Evolutionary conservation across 73 alveolate species (phyloP).

Genomic region (Paramecium sonneborni): DNA sequence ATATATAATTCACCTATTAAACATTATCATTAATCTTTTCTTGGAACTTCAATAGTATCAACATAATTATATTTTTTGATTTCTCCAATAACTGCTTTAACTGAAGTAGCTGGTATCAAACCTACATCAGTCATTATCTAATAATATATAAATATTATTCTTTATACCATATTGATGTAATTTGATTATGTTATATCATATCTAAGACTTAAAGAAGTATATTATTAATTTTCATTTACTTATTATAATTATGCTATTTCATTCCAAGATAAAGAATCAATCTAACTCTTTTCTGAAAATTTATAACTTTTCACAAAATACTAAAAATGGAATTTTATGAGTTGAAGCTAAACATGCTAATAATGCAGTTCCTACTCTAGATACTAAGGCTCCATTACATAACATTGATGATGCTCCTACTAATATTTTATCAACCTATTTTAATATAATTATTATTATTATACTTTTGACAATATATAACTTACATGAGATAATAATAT

Average conservation of each 20-base stretch:
- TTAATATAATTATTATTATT: neutral
- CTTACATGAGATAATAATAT: slow-evolving; percentile 55
- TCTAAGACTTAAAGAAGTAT: slow-evolving; percentile 49
- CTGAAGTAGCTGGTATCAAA: slow-evolving; percentile 63
- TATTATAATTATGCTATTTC: slow-evolving; percentile 32
- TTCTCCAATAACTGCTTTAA: slow-evolving; percentile 61
- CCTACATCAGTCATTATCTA: slow-evolving; percentile 65
- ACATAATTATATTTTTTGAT: slow-evolving; percentile 57
- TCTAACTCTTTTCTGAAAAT: slow-evolving; percentile 62
- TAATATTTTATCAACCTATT: slow-evolving; percentile 49
- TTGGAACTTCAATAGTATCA: slow-evolving; percentile 61
- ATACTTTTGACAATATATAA: neutral
- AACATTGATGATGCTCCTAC: slow-evolving; percentile 68
- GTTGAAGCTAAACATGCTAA: slow-evolving; percentile 59
- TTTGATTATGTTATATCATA: slow-evolving; percentile 62
- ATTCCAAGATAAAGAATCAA: slow-evolving; percentile 67
- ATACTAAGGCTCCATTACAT: slow-evolving; percentile 61
- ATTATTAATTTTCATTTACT: neutral
- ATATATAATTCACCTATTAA: neutral
- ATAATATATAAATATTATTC: neutral
- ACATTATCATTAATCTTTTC: slow-evolving; percentile 10
- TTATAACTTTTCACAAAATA: slow-evolving; percentile 67
- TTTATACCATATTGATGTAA: slow-evolving; percentile 47
- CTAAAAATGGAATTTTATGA: slow-evolving; percentile 61
- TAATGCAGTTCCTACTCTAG: slow-evolving; percentile 66